Evolutionary conservation across 192 early-diverging fungal species (phyloP), one percentile per base, ranked within the genome.

Genomic region (Linderina pennispora): DNA sequence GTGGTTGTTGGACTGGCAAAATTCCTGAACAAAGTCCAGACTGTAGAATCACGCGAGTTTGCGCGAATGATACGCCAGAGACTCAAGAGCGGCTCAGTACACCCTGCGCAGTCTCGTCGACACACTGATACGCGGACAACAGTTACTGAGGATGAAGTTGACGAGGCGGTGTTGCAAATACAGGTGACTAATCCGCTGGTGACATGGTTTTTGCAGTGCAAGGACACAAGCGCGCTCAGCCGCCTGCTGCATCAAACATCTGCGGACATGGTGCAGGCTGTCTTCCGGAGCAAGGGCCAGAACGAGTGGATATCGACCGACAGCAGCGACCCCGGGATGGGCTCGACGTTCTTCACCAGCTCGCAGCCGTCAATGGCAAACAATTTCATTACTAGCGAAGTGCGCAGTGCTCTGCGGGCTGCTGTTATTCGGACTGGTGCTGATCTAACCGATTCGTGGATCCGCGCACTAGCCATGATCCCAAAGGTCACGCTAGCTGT

Each of bases 401-500:
- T 62, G 10, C 40, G 17, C 0, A 2, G 36, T 3, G 32, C 50
- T 2, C 34, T 70, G 35, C 41, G 38, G 13, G 54, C 40, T 9
- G 49, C 58, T 4, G 36, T 35, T 16, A 47, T 70, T n/a, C 24
- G 51, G 31, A 45, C 56, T 6, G 66, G 66, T 11, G 21, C 60
- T 6, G 51, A 62, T 33, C 38, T 70, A 34, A 11, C 35, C 8
- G 59, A 62, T 26, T 50, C 66, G 36, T 70, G 66, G 66, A 40
- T 45, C 9, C 45, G 42, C 8, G 52, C 56, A 26, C 47, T 70
- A 36, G 37, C 66, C 8, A 59, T 55, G 55, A 70, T 70, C 8
- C 66, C 66, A 7, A 58, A 58, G 40, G 60, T 70, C 26, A 62
- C 60, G 4, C 36, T 18, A 16, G 50, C 55, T 22, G 59, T 63